Percentiles rank a stretch among this genome's conserved stretches.
phyloP scores from a whole-genome alignment of 2,329 filamentous ascomycete species.

The Aspergillus hortae region DNA sequence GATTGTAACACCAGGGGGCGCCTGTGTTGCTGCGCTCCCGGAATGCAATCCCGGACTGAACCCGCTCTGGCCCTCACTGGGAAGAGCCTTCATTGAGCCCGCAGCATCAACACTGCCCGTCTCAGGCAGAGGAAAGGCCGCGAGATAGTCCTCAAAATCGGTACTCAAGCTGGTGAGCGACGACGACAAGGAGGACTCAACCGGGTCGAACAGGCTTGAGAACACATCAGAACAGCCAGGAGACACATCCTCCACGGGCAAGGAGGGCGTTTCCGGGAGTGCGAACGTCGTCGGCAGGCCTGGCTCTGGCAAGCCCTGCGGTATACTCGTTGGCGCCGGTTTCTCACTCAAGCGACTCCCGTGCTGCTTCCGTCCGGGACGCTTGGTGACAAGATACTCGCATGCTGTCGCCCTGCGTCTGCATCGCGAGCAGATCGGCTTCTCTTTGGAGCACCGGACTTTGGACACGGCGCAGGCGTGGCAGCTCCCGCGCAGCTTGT shows the following conservation, averaged over 20 bases:
- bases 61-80: too few species aligned
- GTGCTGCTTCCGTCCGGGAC: conserved; percentile 21
- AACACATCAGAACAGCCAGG: not conserved
- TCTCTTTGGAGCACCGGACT: conserved; percentile 16
- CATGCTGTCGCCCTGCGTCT: conserved; percentile 25
- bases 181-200: not conserved
- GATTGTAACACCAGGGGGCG: not conserved
- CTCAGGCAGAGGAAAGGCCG: not conserved
- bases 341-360: conserved; percentile 1
- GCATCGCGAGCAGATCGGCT: conserved; percentile 29
- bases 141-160: not conserved
- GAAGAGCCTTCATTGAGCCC: too few species aligned
- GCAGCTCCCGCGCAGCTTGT: conserved; percentile 36
- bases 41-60: not conserved
- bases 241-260: not conserved
- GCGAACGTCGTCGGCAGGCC: not conserved
- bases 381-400: conserved; percentile 30
- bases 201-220: not conserved
- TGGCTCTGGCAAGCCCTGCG: not conserved
- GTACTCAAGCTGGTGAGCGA: not conserved
- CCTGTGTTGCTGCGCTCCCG: not conserved
- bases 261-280: not conserved
- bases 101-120: not conserved
- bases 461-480: conserved; percentile 36
- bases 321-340: not conserved